Evolutionary conservation across 306 rosid species (phyloP).

Genomic region (Purshia tridentata): DNA sequence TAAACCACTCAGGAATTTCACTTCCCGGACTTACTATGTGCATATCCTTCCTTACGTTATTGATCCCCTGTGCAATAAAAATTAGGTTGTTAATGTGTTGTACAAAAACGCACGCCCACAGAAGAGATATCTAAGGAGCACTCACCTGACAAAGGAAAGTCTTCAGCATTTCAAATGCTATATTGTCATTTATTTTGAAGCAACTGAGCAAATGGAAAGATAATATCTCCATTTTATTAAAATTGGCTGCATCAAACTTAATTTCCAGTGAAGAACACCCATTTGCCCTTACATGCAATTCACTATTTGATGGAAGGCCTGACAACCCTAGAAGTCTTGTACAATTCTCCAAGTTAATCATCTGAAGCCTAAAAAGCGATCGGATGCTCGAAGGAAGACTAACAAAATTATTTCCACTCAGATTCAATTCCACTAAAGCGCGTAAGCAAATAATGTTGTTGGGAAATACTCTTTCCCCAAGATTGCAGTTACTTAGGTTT

Average conservation of each 20-base stretch:
- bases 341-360: neutral
- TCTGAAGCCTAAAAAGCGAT: neutral
- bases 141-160: neutral
- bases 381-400: neutral
- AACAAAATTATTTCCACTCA: neutral
- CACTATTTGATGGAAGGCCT: neutral
- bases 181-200: neutral
- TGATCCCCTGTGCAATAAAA: too few species aligned
- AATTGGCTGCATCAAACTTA: neutral
- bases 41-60: too few species aligned
- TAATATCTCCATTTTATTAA: neutral
- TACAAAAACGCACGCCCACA: neutral
- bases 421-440: neutral
- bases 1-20: too few species aligned
- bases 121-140: neutral
- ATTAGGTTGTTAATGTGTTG: too few species aligned
- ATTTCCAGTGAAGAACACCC: neutral
- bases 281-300: neutral
- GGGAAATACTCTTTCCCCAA: neutral
- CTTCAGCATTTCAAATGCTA: neutral
- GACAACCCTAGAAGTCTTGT: neutral
- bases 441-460: neutral
- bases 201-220: neutral
- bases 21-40: too few species aligned
- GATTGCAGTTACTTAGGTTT: slow-evolving; percentile 17